These are phyloP conservation scores for Nissolia schottii DNA, from an alignment of 306 rosid species.

Conservation along the genomic window DNA sequence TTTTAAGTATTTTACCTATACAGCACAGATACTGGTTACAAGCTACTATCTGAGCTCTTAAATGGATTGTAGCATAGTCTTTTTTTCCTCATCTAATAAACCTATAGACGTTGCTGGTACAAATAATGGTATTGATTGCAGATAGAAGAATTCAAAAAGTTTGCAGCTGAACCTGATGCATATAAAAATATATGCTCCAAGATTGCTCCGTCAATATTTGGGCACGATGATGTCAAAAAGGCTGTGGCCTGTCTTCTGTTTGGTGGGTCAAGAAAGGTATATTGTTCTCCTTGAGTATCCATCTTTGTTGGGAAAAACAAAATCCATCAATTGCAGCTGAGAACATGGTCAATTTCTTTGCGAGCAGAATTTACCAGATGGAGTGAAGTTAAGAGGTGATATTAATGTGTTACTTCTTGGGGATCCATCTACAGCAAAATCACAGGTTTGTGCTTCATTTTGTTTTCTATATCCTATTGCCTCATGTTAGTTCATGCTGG, in stretches of 20 bases:
- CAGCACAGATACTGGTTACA: background rate
- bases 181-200: conserved; percentile 82
- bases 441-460: conserved; percentile 55
- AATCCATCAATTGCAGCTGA: background rate
- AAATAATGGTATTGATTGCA: conserved; percentile 28
- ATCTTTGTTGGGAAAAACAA: background rate
- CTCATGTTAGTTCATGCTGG: background rate
- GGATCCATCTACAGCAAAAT: conserved; percentile 98
- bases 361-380: conserved; percentile 86
- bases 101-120: background rate
- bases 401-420: conserved; percentile 94
- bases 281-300: background rate
- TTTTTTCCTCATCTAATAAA: background rate
- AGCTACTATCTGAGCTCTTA: background rate
- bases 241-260: conserved; percentile 93
- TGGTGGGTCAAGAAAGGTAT: conserved; percentile 97
- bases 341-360: conserved; percentile 21
- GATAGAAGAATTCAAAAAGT: conserved; percentile 91
- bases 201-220: conserved; percentile 96
- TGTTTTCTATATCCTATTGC: conserved; percentile 26
- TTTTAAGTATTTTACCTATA: background rate
- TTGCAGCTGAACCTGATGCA: conserved; percentile 79
- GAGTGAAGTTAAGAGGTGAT: conserved; percentile 96
- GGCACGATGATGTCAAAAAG: conserved; percentile 88
- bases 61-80: background rate